Base-by-base conservation (phyloP, 805 yeast genomes). In the Starmerella riodocensis region DNA sequence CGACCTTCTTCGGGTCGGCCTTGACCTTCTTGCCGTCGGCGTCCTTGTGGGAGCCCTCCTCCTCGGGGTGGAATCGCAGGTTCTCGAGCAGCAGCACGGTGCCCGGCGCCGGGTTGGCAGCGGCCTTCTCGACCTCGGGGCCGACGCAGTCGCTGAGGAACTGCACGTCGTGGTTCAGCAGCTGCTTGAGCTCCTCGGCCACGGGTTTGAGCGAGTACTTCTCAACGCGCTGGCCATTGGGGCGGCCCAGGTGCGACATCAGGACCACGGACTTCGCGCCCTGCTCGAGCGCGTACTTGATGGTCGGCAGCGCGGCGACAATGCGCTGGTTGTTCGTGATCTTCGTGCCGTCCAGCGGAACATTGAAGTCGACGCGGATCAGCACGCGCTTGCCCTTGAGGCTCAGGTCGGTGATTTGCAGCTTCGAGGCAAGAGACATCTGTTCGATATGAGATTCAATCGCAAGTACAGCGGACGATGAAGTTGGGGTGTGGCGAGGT, bases 321-420 rank as follows among this genome's bases (percentile, higher is more conserved):
- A 91, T 91, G 71, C 99, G 80, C 71, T 91, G 97, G 73, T 91
- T 93, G 77, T 93, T 91, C 70, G 99, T 93, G 73, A 91, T 91
- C 62, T 78, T 86, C 59, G 73, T 74, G 55, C 96, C 97, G 61
- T 91, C 97, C 56, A 91, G 76, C 40, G 64, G 69, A 46, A 64
- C 69, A 52, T 64, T 64, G 62, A 64, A 64, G 60, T 64, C 68
- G 45, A 93, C 98, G 70, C 99, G 82, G 74, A 91, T 88, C 70
- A 91, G 86, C 64, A 91, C 99, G 63, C 96, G 77, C 74, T 91
- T 86, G 65, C 74, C 86, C 56, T 78, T 63, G 63, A 84, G 76
- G 62, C 76, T 74, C 54, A 91, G 69, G 66, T 91, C 98, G 61
- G 79, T 74, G 65, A 91, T 95, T 43, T 95, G 78, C 56, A 91